These are phyloP conservation scores for Septoria petroselini DNA, from an alignment of 2,329 filamentous ascomycete species.

Conservation along the genomic window DNA sequence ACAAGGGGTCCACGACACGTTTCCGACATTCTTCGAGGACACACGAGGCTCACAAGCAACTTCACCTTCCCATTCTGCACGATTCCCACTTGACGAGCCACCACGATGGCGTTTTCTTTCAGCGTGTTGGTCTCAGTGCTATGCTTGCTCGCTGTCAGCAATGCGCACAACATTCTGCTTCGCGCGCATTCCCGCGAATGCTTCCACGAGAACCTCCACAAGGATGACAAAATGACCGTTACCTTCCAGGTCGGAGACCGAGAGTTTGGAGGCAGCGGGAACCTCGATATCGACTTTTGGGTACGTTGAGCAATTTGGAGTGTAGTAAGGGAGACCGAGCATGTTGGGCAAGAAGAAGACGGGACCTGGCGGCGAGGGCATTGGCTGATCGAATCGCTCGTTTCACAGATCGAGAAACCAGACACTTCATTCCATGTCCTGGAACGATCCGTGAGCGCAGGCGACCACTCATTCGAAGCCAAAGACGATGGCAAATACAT, in stretches of 20 bases:
- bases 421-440: conserved; percentile 70
- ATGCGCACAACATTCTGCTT: conserved; percentile 94
- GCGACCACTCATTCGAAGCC: conserved; percentile 90
- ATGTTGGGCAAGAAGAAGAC: conserved; percentile 1
- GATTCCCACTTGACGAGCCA: conserved; percentile 3
- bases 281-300: conserved; percentile 97
- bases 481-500: conserved; percentile 80
- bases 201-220: conserved; percentile 91
- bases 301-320: conserved; percentile 54
- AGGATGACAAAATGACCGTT: conserved; percentile 96
- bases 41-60: conserved; percentile 3
- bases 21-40: neutral
- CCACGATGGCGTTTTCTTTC: conserved; percentile 36
- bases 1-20: conserved; percentile 10
- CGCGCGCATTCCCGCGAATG: conserved; percentile 91
- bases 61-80: conserved; percentile 12
- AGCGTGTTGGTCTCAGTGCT: conserved; percentile 47
- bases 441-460: conserved; percentile 77
- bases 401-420: conserved; percentile 71
- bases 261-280: conserved; percentile 91
- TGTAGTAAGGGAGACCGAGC: conserved; percentile 1
- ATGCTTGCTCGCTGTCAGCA: conserved; percentile 60
- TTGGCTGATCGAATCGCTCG: conserved; percentile 13
- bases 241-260: conserved; percentile 97
- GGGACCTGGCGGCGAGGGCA: neutral